Conservation (phyloP, 345 rosid species). For the Aegle marmelos region DNA sequence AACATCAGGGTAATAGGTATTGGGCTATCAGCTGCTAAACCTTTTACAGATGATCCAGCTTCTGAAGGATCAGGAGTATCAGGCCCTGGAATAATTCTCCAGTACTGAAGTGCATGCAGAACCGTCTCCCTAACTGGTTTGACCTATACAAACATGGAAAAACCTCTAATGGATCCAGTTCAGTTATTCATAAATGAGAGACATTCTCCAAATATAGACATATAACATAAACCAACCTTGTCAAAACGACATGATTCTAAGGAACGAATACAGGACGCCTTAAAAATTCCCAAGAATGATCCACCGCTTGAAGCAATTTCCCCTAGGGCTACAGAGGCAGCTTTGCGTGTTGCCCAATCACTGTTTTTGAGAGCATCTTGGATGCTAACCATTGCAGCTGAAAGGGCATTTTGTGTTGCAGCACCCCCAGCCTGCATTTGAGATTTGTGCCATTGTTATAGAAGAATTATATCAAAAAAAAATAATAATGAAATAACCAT, state of each 20-base stretch:
- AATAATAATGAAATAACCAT: background rate
- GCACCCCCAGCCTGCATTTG: constrained; percentile 89
- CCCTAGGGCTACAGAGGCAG: constrained; percentile 76
- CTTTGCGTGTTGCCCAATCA: constrained; percentile 93
- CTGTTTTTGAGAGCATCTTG: constrained; percentile 72
- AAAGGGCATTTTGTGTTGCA: constrained; percentile 44
- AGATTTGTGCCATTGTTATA: background rate
- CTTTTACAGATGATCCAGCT: constrained; percentile 77
- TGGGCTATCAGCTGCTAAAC: constrained; percentile 30
- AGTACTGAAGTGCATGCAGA: constrained; percentile 66
- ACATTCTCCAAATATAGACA: background rate
- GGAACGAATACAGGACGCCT: constrained; percentile 62
- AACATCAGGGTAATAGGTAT: constrained; percentile 5
- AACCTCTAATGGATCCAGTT: constrained; percentile 7
- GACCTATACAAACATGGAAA: constrained; percentile 48
- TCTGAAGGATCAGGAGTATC: constrained; percentile 72
- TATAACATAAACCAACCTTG: constrained; percentile 45
- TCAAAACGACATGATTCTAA: constrained; percentile 96
- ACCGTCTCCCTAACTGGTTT: constrained; percentile 93
- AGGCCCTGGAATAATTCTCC: constrained; percentile 69
- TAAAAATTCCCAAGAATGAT: constrained; percentile 61
- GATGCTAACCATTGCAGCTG: constrained; percentile 67
- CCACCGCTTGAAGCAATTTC: constrained; percentile 74
- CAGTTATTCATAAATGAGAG: constrained; percentile 2
- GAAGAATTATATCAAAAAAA: background rate